Evolutionary conservation across 108 stramenopile species (phyloP), one percentile per base, ranked within the genome.

Genomic region (Ochromonas danica): DNA sequence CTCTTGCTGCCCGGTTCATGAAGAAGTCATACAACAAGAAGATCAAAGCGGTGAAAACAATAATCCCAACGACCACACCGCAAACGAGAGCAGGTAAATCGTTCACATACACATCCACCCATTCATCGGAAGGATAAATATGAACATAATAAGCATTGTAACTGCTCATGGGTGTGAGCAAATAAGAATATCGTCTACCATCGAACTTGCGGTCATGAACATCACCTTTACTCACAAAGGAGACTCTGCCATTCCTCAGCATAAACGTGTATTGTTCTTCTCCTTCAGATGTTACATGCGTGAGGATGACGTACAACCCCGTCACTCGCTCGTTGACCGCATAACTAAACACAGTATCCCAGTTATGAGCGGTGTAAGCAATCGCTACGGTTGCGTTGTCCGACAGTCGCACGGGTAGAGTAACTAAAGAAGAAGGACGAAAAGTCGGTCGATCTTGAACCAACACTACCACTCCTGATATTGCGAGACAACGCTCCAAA

Each of bases 211-310:
- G 14, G 67, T 70, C 67, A 40, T 70, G 67, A 10, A 70, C 10
- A 40, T 70, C 67, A 22, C 67, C 67, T 31, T 17, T 10, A 40
- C 67, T 31, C 10, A 40, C 40, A 40, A 70, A 40, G 17, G 40
- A 38, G 10, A 31, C 67, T 22, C 33, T 70, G 40, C 40, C 67
- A 70, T 70, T 22, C 10, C 14, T 17, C 67, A 17, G 67, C 67
- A 70, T 70, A 40, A 70, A 70, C 36, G 67, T 17, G 33, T 70
- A 70, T 17, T 70, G 22, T 40, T 70, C 22, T 31, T 40, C 67
- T 10, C 10, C 39, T 31, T 70, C 22, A 40, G 10, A 10, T 40
- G 17, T 10, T 17, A 31, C 67, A 10, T 14, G 22, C 22, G 14
- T 40, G 17, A 70, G 67, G 17, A 40, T 31, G 10, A 22, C 67